A percentile compares a stretch with the other conserved stretches of the same genome.
phyloP scores from a whole-genome alignment of 768 basidiomycete genomes.

The Crepidotus variabilis region DNA sequence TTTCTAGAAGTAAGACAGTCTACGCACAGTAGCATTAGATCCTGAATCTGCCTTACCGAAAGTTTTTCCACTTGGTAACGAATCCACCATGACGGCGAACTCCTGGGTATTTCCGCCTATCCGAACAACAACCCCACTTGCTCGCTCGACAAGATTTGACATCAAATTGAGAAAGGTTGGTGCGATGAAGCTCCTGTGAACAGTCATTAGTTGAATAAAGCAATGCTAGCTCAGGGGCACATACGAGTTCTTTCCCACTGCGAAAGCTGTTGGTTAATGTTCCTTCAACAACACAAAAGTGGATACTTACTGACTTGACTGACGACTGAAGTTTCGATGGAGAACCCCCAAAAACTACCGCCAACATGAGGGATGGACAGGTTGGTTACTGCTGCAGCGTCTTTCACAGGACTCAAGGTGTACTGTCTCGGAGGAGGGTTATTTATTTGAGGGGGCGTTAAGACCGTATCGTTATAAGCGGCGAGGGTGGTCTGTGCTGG shows the following conservation, averaged over 20 bases:
- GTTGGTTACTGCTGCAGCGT: conserved; percentile 26
- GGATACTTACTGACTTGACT: conserved; percentile 48
- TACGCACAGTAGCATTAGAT: conserved; percentile 36
- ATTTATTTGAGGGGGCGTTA: conserved; percentile 49
- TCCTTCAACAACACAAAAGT: conserved; percentile 40
- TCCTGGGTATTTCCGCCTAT: conserved; percentile 85
- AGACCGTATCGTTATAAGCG: conserved; percentile 48
- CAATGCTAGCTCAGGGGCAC: conserved; percentile 1
- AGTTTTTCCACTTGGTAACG: conserved; percentile 42
- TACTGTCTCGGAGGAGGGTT: conserved; percentile 40
- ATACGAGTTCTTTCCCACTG: conserved; percentile 50
- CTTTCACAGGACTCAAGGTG: conserved; percentile 35
- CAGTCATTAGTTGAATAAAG: neutral
- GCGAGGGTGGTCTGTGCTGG: conserved; percentile 26
- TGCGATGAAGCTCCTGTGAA: conserved; percentile 38
- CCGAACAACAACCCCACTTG: conserved; percentile 60
- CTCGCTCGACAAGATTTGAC: conserved; percentile 62
- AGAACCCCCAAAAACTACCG: conserved; percentile 51
- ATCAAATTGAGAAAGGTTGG: conserved; percentile 77
- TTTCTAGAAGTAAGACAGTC: neutral
- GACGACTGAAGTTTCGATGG: conserved; percentile 59
- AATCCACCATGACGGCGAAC: conserved; percentile 46
- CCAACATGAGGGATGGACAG: conserved; percentile 34
- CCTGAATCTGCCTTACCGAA: conserved; percentile 44
- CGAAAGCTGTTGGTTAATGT: conserved; percentile 19